Conservation (phyloP, 2,329 filamentous ascomycete genomes). For the Nothophoma quercina region DNA sequence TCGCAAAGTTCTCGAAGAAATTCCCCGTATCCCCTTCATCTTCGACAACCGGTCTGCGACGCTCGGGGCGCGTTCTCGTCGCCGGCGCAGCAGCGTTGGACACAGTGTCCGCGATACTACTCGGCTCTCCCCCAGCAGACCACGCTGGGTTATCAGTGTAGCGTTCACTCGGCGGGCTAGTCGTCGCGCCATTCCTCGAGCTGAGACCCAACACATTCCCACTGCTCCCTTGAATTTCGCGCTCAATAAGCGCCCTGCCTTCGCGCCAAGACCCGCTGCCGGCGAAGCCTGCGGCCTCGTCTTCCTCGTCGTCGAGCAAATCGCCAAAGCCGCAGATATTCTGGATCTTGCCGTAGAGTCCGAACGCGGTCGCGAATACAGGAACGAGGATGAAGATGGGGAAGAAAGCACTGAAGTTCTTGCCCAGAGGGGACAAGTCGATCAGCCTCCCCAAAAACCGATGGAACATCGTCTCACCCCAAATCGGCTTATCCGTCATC, state of each 20-base stretch:
- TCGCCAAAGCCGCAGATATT: constrained; percentile 80
- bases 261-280: constrained; percentile 90
- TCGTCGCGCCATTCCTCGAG: constrained; percentile 18
- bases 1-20: constrained; percentile 83
- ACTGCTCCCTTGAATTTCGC: constrained; percentile 66
- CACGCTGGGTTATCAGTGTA: constrained; percentile 33
- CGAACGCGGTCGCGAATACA: constrained; percentile 85
- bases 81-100: not conserved
- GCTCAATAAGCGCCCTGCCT: constrained; percentile 87
- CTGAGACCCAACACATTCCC: constrained; percentile 45
- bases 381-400: constrained; percentile 87
- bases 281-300: constrained; percentile 66
- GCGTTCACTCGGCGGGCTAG: constrained; percentile 28
- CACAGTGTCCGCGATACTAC: constrained; percentile 8
- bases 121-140: constrained; percentile 21
- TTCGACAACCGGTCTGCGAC: constrained; percentile 47
- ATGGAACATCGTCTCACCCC: constrained; percentile 83
- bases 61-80: constrained; percentile 20
- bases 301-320: constrained; percentile 75
- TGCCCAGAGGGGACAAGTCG: constrained; percentile 80
- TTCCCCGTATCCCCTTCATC: constrained; percentile 75
- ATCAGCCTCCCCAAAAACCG: constrained; percentile 83
- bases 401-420: constrained; percentile 87
- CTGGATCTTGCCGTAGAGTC: constrained; percentile 83
- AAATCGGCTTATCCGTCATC: constrained; percentile 77